A percentile compares a stretch with the other conserved stretches of the same genome.
phyloP scores from a whole-genome alignment of 371 early-diverging fungal genomes.

The Mucor indicus region DNA sequence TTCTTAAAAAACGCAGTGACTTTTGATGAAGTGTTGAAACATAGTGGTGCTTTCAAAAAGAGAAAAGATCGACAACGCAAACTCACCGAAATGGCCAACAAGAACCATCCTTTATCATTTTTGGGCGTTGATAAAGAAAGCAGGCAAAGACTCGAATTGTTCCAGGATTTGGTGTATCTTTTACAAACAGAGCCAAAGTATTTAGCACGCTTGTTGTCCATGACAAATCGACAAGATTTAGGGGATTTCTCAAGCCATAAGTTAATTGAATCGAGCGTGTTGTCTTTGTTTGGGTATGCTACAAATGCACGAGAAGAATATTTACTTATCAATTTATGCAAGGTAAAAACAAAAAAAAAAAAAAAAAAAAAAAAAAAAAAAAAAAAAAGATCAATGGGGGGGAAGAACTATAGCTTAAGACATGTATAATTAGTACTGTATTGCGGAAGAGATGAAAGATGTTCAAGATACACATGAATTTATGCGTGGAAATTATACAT shows the following conservation, averaged over 20 bases:
- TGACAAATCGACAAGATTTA: constrained; percentile 62
- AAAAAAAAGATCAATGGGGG: too few species aligned
- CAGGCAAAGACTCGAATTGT: constrained; percentile 69
- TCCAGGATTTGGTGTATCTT: constrained; percentile 91
- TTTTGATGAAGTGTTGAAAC: constrained; percentile 85
- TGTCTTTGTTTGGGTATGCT: constrained; percentile 95
- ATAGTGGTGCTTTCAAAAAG: constrained; percentile 55
- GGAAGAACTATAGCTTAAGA: too few species aligned
- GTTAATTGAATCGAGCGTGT: constrained; percentile 84
- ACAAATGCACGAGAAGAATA: constrained; percentile 97
- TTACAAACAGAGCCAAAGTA: constrained; percentile 96
- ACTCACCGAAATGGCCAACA: constrained; percentile 17
- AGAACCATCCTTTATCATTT: constrained; percentile 40
- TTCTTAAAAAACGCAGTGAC: constrained; percentile 96
- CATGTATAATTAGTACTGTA: constrained; percentile 81
- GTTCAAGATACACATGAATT: constrained; percentile 85
- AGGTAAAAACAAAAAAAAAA: too few species aligned
- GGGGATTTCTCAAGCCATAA: constrained; percentile 45
- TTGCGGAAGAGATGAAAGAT: constrained; percentile 86
- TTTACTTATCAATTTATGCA: constrained; percentile 90
- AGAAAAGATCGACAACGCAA: constrained; percentile 49
- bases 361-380: too few species aligned
- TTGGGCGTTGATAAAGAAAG: constrained; percentile 85
- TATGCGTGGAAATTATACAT: constrained; percentile 90
- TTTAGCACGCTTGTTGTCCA: constrained; percentile 81